Conservation (phyloP, 2,329 filamentous ascomycete genomes). For the Metarhizium sp. region DNA sequence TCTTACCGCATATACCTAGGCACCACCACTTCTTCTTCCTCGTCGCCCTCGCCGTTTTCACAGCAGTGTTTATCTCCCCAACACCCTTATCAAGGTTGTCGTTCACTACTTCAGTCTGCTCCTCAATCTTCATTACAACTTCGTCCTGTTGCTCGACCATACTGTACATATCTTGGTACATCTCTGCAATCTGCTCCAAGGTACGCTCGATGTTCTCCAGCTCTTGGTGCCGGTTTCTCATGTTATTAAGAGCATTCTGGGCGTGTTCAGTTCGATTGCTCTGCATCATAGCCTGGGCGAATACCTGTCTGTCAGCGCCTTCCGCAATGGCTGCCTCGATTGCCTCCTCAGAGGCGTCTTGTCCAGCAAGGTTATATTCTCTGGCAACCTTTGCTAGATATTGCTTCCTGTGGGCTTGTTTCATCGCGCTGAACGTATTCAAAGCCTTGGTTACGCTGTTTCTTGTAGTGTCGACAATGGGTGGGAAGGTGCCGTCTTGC, state of each 20-base stretch:
- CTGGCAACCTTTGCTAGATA: slow-evolving; percentile 77
- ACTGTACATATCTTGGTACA: slow-evolving; percentile 85
- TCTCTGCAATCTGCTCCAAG: slow-evolving; percentile 66
- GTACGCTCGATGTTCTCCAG: slow-evolving; percentile 78
- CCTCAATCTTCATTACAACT: slow-evolving; percentile 70
- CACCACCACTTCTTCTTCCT: slow-evolving; percentile 97
- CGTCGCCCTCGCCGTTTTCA: slow-evolving; percentile 69
- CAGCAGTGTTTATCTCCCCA: slow-evolving; percentile 70
- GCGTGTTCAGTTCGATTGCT: slow-evolving; percentile 71
- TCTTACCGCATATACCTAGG: slow-evolving; percentile 60
- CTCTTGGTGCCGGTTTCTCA: slow-evolving; percentile 73
- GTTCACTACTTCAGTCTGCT: slow-evolving; percentile 76
- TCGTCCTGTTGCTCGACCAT: slow-evolving; percentile 81
- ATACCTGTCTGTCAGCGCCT: slow-evolving; percentile 63
- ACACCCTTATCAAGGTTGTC: slow-evolving; percentile 81
- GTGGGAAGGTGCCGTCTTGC: background rate
- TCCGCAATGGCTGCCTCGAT: slow-evolving; percentile 64
- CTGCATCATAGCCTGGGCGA: slow-evolving; percentile 77
- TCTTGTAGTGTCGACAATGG: background rate
- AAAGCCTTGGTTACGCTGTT: slow-evolving; percentile 32
- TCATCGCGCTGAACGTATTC: slow-evolving; percentile 69
- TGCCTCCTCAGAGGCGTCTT: slow-evolving; percentile 70
- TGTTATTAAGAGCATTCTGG: slow-evolving; percentile 50
- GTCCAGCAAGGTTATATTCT: slow-evolving; percentile 82
- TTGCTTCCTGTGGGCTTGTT: slow-evolving; percentile 70